These are phyloP conservation scores for Anthoceros angustus DNA, from an alignment of 225 moss, liverwort and hornwort species.

Conservation along the genomic window DNA sequence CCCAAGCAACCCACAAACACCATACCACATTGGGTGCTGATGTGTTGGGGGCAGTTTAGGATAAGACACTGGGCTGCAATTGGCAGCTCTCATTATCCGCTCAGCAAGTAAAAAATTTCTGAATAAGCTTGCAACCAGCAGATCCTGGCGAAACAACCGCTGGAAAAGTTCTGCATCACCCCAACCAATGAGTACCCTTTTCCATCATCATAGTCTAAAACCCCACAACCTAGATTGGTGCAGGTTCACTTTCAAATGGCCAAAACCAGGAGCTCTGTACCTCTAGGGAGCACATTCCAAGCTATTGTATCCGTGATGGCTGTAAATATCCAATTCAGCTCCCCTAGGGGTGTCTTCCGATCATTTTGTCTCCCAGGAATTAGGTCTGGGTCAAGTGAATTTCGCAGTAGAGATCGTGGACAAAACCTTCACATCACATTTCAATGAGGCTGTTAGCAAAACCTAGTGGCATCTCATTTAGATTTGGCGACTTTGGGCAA, in stretches of 20 bases:
- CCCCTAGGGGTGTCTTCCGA: constrained; percentile 85
- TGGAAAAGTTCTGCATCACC: constrained; percentile 70
- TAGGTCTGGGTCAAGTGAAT: constrained; percentile 55
- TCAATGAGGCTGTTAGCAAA: not conserved
- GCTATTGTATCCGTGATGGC: constrained; percentile 99
- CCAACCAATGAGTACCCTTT: constrained; percentile 24
- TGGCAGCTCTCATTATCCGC: constrained; percentile 88
- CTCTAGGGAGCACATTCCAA: constrained; percentile 97
- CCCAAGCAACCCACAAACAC: constrained; percentile 6
- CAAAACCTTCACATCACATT: constrained; percentile 54
- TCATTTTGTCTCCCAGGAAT: constrained; percentile 98
- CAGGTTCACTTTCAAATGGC: not conserved
- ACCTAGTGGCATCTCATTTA: not conserved
- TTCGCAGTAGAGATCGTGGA: constrained; percentile 58
- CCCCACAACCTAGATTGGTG: not conserved
- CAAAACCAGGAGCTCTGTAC: constrained; percentile 24
- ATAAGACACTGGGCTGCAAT: constrained; percentile 79
- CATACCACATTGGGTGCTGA: constrained; percentile 99
- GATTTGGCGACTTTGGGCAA: too few species aligned
- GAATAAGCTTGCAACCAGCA: constrained; percentile 96
- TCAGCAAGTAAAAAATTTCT: constrained; percentile 92
- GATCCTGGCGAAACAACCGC: constrained; percentile 95
- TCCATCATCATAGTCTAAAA: constrained; percentile 17
- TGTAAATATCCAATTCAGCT: constrained; percentile 97
- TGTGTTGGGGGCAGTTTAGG: constrained; percentile 88